Conservation (phyloP, 148 eudicot genomes). For the Chenopodium berlandieri region DNA sequence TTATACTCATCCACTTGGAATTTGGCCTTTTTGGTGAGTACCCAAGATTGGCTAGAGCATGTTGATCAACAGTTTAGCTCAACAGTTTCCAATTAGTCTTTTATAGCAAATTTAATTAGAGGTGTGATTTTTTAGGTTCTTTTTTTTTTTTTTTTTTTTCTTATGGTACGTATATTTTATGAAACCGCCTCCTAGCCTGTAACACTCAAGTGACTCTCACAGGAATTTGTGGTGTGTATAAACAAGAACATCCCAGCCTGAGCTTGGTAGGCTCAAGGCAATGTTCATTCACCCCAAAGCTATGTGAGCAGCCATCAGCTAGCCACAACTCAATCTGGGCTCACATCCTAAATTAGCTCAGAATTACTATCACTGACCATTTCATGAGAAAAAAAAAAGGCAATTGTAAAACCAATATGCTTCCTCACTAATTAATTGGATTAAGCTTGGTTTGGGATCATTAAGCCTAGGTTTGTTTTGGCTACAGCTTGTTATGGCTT, state of each 20-base stretch:
- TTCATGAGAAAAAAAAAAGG: neutral
- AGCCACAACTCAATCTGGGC: neutral
- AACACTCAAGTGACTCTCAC: neutral
- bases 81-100: too few relatives aligned
- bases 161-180: too few relatives aligned
- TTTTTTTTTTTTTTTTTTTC: too few relatives aligned
- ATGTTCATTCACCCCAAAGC: neutral
- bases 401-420: neutral
- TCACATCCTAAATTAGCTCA: neutral
- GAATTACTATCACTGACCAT: neutral
- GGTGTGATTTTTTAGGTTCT: too few relatives aligned
- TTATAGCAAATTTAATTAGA: too few relatives aligned
- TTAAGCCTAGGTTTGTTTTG: neutral
- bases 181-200: too few relatives aligned
- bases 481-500: neutral
- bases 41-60: too few relatives aligned
- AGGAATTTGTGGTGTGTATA: neutral
- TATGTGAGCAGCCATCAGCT: neutral
- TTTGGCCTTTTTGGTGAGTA: too few relatives aligned
- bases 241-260: neutral
- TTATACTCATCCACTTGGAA: too few relatives aligned
- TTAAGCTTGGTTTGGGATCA: neutral
- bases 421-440: neutral
- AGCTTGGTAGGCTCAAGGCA: neutral
- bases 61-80: too few relatives aligned